Base-by-base conservation (phyloP, 129 eudicot species). In the Mikania micrantha region DNA sequence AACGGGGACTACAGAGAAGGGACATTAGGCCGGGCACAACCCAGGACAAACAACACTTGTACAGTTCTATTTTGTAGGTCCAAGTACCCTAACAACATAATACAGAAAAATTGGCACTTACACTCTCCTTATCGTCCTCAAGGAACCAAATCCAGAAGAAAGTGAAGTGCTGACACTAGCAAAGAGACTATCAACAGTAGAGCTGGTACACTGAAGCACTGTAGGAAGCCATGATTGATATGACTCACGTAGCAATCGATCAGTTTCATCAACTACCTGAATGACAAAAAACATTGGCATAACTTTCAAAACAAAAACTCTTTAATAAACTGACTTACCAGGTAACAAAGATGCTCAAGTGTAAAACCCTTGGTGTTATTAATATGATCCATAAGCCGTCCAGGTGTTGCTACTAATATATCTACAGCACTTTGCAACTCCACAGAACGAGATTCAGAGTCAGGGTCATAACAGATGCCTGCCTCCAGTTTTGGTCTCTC, bases 241-340 rank as follows among this genome's bases (percentile, higher is more conserved):
- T 7, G 93, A 83, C 72, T 91, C 96, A 72, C 97, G 80, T 11
- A 91, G 66, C 71, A 88, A 81, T 66, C 94, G 82, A 72, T 91
- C 97, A 1, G 96, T 91, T 83, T 91, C 97, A 85, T 91, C 97
- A 63, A 91, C 94, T 19, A 91, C 97, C 97, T 88, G 74, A 69
- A 29, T 58, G 47, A 50, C 65, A 44, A 54, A 11, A 12, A 52
- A 8, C 29, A 69, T 66, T 63, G 72, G 56, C 29, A 28, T 29
- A 63, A 19, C 70, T 15, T 16, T 28, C 27, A 29, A 63, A 42
- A 49, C 21, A 60, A 9, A 25, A 24, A 50, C 32, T 52, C 61
- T 47, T 34, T n/a, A 47, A 65, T 64, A 36, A 68, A 10, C 7
- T 13, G 57, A 44, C 95, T 70, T 84, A 88, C 98, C 72, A 91